These are phyloP conservation scores for Solanum medicagineum DNA, from an alignment of 257 asterid species.

Conservation along the genomic window DNA sequence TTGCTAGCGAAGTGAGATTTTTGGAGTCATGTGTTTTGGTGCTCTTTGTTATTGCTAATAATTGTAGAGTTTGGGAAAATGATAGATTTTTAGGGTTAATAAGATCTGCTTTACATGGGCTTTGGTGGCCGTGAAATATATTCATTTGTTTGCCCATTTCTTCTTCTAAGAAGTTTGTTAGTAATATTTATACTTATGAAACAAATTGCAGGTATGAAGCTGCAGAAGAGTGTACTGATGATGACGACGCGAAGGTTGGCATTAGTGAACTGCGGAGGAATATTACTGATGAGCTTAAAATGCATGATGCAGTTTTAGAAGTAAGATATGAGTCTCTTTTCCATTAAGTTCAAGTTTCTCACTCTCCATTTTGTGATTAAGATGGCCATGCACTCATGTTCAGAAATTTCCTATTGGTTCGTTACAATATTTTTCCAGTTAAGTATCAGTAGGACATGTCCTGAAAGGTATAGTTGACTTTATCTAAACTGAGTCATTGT, in stretches of 20 bases:
- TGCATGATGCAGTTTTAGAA: conserved; percentile 52
- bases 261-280: conserved; percentile 40
- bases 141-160: neutral
- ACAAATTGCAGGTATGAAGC: conserved; percentile 57
- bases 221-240: conserved; percentile 88
- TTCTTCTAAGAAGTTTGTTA: neutral
- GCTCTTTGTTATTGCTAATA: neutral
- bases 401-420: neutral
- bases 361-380: neutral
- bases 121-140: neutral
- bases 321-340: conserved; percentile 17
- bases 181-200: neutral
- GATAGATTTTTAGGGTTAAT: neutral
- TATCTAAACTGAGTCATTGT: neutral
- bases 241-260: conserved; percentile 79
- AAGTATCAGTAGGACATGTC: neutral
- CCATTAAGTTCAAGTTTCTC: neutral
- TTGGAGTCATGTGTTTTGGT: neutral
- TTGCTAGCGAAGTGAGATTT: neutral
- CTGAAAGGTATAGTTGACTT: neutral
- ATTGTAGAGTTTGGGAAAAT: neutral
- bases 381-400: neutral
- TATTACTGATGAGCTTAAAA: conserved; percentile 54
- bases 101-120: neutral
- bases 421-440: neutral